phyloP scores from a whole-genome alignment of 805 yeast genomes.

The Starmerella bacillaris region DNA sequence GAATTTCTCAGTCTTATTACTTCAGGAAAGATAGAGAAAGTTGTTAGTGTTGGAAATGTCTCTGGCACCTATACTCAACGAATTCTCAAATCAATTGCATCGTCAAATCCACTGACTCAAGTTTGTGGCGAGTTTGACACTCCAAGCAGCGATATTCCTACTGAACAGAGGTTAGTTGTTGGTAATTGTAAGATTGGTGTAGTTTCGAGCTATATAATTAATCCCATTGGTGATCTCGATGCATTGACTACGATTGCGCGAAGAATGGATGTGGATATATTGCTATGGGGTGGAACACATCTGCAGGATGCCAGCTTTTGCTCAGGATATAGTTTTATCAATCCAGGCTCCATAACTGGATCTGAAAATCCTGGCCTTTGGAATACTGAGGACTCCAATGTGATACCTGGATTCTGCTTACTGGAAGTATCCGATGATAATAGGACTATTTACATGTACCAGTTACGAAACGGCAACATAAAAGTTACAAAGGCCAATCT shows the following conservation, averaged over 20 bases:
- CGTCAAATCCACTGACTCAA: constrained; percentile 38
- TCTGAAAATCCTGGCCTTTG: constrained; percentile 57
- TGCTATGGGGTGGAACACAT: constrained; percentile 87
- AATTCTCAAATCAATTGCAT: constrained; percentile 49
- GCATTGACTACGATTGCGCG: constrained; percentile 68
- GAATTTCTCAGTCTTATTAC: constrained; percentile 57
- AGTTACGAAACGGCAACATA: constrained; percentile 61
- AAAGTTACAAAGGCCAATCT: constrained; percentile 72
- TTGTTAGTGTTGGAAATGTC: constrained; percentile 68
- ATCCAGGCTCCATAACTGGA: constrained; percentile 95
- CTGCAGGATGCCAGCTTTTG: constrained; percentile 81
- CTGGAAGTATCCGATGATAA: constrained; percentile 65
- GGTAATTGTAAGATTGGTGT: constrained; percentile 69
- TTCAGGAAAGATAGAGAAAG: constrained; percentile 77
- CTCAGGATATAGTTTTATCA: constrained; percentile 84
- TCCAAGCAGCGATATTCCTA: constrained; percentile 30
- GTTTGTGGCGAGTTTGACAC: constrained; percentile 75
- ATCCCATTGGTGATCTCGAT: constrained; percentile 77
- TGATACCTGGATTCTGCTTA: constrained; percentile 76
- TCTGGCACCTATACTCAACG: constrained; percentile 44
- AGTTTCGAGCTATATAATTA: constrained; percentile 63
- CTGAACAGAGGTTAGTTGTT: constrained; percentile 43
- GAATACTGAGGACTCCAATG: constrained; percentile 21
- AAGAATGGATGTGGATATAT: constrained; percentile 76
- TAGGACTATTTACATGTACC: constrained; percentile 72